phyloP scores from a whole-genome alignment of 108 stramenopile genomes.

The Fragilaria crotonensis region DNA sequence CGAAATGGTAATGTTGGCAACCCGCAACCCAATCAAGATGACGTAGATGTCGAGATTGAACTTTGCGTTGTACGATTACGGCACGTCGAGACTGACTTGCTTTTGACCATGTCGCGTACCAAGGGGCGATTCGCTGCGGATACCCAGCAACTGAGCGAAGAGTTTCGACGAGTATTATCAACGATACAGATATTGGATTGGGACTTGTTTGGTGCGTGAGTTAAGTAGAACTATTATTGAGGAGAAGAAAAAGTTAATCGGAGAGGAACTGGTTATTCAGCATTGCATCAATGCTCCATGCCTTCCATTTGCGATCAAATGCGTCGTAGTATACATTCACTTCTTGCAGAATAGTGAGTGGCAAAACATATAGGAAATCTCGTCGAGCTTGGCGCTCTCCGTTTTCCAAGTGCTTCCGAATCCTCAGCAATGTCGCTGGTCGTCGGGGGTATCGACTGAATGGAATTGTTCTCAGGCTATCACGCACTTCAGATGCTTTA shows the following conservation, averaged over 20 bases:
- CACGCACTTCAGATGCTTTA: constrained; percentile 8
- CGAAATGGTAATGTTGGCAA: constrained; percentile 10
- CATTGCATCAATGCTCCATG: constrained; percentile 51
- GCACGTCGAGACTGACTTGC: constrained; percentile 49
- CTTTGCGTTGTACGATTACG: constrained; percentile 52
- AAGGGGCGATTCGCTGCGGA: background rate
- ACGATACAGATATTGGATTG: constrained; percentile 46
- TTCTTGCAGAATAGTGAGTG: constrained; percentile 30
- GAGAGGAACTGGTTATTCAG: background rate
- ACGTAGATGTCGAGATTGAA: constrained; percentile 32
- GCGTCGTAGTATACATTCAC: constrained; percentile 78
- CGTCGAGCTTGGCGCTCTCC: constrained; percentile 7
- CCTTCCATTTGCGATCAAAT: constrained; percentile 51
- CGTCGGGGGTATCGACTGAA: background rate
- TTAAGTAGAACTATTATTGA: no score
- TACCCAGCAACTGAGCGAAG: background rate
- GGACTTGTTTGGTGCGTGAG: constrained; percentile 31
- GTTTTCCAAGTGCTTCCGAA: constrained; percentile 4
- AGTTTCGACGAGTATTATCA: constrained; percentile 21
- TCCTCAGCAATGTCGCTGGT: background rate
- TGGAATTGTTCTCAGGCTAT: background rate
- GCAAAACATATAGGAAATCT: background rate
- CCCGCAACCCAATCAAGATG: constrained; percentile 15
- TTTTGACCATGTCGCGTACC: constrained; percentile 42
- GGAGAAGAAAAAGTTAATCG: no score